phyloP scores from a whole-genome alignment of 2,329 filamentous ascomycete species.

The Lachnellula occidentalis region DNA sequence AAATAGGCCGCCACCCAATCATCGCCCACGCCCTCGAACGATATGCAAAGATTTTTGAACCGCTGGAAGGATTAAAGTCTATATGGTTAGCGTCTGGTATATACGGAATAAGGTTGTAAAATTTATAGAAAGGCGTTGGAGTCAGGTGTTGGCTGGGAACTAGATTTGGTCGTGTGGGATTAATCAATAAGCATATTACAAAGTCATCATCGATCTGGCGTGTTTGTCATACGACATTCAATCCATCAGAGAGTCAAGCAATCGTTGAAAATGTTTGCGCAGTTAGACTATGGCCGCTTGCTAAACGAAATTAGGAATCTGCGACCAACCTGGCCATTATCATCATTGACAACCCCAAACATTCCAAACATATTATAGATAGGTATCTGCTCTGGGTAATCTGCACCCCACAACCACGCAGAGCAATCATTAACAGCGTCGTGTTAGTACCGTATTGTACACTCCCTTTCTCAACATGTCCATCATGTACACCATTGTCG shows the following conservation, averaged over 20 bases:
- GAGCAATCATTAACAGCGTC: too few relatives aligned
- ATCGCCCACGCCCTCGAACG: slow-evolving; percentile 26
- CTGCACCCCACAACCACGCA: too few relatives aligned
- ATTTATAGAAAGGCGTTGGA: background rate
- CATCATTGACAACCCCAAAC: too few relatives aligned
- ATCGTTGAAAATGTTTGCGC: too few relatives aligned
- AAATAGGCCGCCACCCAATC: slow-evolving; percentile 25
- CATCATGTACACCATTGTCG: background rate
- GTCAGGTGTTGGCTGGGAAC: background rate
- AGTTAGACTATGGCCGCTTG: too few relatives aligned
- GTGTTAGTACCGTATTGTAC: too few relatives aligned
- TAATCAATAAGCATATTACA: background rate
- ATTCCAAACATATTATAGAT: too few relatives aligned
- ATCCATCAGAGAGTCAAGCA: too few relatives aligned
- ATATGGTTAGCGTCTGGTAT: background rate
- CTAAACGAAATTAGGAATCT: too few relatives aligned
- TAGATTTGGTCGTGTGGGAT: background rate
- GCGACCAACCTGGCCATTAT: too few relatives aligned
- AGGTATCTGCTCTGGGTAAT: too few relatives aligned
- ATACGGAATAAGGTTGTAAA: background rate
- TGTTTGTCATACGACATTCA: too few relatives aligned
- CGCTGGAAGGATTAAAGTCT: slow-evolving; percentile 34
- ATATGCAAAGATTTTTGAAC: slow-evolving; percentile 33
- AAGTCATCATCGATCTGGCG: background rate
- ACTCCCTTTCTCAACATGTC: background rate